phyloP scores from a whole-genome alignment of 768 basidiomycete genomes.

The Suillus placidus region DNA sequence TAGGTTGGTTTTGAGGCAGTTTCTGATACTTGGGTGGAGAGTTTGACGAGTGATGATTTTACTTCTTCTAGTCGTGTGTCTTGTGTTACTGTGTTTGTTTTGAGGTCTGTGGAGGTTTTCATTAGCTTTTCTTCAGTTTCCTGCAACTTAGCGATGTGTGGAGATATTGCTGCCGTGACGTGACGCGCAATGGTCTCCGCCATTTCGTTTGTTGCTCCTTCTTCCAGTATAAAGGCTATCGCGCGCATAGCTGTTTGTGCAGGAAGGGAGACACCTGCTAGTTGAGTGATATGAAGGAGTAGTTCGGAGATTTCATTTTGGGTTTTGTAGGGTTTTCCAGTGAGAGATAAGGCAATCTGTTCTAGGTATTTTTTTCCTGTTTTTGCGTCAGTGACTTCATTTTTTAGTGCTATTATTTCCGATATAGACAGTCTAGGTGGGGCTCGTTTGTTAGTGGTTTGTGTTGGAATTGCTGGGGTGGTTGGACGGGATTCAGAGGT shows the following conservation, averaged over 20 bases:
- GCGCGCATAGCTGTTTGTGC: background rate
- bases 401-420: background rate
- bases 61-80: constrained; percentile 1
- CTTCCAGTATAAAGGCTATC: background rate
- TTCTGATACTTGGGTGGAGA: background rate
- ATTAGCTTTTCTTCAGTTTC: background rate
- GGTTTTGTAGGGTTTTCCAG: background rate
- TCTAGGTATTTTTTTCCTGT: background rate
- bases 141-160: background rate
- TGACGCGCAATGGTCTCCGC: background rate
- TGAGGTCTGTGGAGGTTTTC: background rate
- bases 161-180: background rate
- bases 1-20: background rate
- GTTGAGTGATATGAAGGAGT: background rate
- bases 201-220: too few relatives aligned
- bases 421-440: background rate
- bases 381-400: background rate
- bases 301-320: background rate
- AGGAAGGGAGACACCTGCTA: background rate
- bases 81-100: background rate
- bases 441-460: background rate
- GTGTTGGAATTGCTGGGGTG: background rate
- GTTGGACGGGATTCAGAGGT: background rate
- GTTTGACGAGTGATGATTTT: background rate
- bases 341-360: background rate